These are phyloP conservation scores for Croton laevigatus DNA, from an alignment of 441 rosid genomes.

Conservation along the genomic window DNA sequence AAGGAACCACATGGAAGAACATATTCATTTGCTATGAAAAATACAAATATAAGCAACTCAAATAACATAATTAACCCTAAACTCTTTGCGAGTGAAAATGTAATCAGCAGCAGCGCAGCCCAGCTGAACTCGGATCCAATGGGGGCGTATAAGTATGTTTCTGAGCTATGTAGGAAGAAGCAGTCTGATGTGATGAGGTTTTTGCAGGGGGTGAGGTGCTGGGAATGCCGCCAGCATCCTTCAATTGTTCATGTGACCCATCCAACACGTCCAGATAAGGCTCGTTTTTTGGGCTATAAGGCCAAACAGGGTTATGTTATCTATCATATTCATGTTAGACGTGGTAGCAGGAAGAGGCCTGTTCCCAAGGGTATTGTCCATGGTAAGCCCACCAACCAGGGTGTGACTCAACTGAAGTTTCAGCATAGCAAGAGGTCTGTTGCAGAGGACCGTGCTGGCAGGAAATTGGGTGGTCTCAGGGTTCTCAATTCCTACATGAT, in stretches of 20 bases:
- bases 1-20: neutral
- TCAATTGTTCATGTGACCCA: slow-evolving; percentile 54
- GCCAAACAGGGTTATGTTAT: slow-evolving; percentile 88
- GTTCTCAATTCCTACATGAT: slow-evolving; percentile 96
- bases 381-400: slow-evolving; percentile 99
- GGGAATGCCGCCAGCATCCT: slow-evolving; percentile 69
- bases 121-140: no score
- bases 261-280: slow-evolving; percentile 67
- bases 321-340: slow-evolving; percentile 89
- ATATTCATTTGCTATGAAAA: neutral
- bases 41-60: neutral
- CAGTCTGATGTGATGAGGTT: slow-evolving; percentile 75
- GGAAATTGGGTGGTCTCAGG: slow-evolving; percentile 87
- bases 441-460: slow-evolving; percentile 99
- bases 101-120: no score
- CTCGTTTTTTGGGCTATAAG: slow-evolving; percentile 63
- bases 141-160: slow-evolving; percentile 67
- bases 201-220: slow-evolving; percentile 67
- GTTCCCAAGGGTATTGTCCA: slow-evolving; percentile 96
- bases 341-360: slow-evolving; percentile 96
- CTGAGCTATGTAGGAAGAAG: slow-evolving; percentile 77
- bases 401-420: slow-evolving; percentile 95
- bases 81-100: no score
- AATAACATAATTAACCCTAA: neutral
- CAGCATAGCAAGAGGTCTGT: slow-evolving; percentile 97